Evolutionary conservation across 495 filamentous ascomycete species (phyloP).

Genomic region (Monascus purpureus): DNA sequence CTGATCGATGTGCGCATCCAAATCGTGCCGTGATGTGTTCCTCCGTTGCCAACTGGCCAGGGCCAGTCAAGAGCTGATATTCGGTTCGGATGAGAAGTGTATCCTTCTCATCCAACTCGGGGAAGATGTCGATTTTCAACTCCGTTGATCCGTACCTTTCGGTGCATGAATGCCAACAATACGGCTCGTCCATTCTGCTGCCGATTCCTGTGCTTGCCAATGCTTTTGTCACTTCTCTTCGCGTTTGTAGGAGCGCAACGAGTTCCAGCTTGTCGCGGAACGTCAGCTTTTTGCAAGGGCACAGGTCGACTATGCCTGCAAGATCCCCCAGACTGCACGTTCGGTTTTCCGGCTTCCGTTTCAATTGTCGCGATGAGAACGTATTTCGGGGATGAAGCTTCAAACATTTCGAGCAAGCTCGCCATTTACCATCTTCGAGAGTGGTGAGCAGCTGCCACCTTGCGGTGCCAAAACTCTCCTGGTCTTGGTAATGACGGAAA

Average conservation of each 20-base stretch:
- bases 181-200: slow-evolving; percentile 16
- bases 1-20: slow-evolving; percentile 32
- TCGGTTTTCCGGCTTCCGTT: slow-evolving; percentile 22
- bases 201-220: slow-evolving; percentile 18
- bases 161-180: slow-evolving; percentile 33
- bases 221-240: slow-evolving; percentile 15
- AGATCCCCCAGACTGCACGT: slow-evolving; percentile 25
- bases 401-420: slow-evolving; percentile 28
- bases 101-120: slow-evolving; percentile 21
- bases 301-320: slow-evolving; percentile 31
- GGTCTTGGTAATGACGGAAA: slow-evolving; percentile 31
- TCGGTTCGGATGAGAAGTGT: slow-evolving; percentile 25
- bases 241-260: slow-evolving; percentile 18
- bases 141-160: slow-evolving; percentile 27
- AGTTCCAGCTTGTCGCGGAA: slow-evolving; percentile 30
- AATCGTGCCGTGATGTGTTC: slow-evolving; percentile 31
- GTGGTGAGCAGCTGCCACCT: slow-evolving; percentile 30
- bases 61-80: slow-evolving; percentile 23
- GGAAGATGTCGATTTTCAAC: slow-evolving; percentile 23
- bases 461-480: slow-evolving; percentile 25
- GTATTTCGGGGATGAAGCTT: slow-evolving; percentile 28
- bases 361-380: slow-evolving; percentile 22
- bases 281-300: slow-evolving; percentile 34
- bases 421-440: slow-evolving; percentile 26
- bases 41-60: slow-evolving; percentile 29